Base-by-base conservation (phyloP, 1,284 basidiomycete species). In the Exobasidium rhododendri region DNA sequence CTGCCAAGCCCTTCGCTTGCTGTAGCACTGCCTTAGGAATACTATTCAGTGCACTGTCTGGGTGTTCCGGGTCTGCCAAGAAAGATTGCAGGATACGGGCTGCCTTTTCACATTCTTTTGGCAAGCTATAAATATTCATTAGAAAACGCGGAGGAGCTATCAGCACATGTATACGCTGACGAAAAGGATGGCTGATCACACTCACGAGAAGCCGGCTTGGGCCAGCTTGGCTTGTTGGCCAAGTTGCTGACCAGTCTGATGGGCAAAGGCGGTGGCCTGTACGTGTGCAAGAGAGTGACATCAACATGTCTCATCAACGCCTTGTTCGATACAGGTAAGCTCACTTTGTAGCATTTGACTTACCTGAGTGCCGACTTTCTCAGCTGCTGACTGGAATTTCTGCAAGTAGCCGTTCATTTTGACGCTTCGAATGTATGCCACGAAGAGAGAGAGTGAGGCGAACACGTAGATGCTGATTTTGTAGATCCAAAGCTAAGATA, bases 11-110 rank as follows among this genome's bases (percentile, higher is more conserved):
- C 89, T 87, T 63, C 32, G 94, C 92, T 62, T 87, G 85, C 69
- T 91, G 89, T 14, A 98, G 82, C 49, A 98, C 92, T 20, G 88
- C 90, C 81, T 97, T 97, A 7, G 96, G 96, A 70, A 98, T 91
- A 4, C 94, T 83, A 81, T 97, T 97, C 64, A 98, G 86, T 0
- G 94, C 94, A 44, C 91, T 92, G 74, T 91, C 86, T 11, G 93
- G 93, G 69, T 89, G 84, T 32, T 86, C 85, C 13, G 94, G 94
- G 81, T 97, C 89, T 65, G 94, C 94, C 14, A 97, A 84, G 84
- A 97, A 97, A 70, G 87, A 88, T 70, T 87, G 87, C 43, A 97
- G 83, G 69, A 94, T 96, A 81, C 88, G 90, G 28, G 93, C 92
- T 0, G 94, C 91, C 78, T 92, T 94, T 73, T 92, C 70, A 65